phyloP scores from a whole-genome alignment of 1,139 yeast species.

The Saccharomyces hybrid region DNA sequence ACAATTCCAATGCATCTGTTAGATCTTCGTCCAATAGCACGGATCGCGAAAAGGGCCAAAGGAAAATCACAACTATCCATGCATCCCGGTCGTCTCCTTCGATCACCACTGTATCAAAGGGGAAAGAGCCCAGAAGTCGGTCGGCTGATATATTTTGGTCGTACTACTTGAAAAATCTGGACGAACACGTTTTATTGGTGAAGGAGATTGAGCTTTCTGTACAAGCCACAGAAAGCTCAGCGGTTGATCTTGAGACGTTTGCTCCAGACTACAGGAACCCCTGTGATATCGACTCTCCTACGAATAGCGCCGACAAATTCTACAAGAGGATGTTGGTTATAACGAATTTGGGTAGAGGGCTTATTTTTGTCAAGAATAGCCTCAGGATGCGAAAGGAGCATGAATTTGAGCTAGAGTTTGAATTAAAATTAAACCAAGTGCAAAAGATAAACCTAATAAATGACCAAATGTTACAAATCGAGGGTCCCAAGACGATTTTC shows the following conservation, averaged over 20 bases:
- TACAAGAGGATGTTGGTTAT: background rate
- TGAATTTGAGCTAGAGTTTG: background rate
- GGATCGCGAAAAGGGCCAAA: background rate
- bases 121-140: background rate
- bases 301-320: background rate
- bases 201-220: background rate
- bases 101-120: background rate
- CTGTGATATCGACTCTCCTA: background rate
- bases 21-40: background rate
- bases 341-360: background rate
- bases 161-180: background rate
- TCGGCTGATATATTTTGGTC: background rate
- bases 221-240: background rate
- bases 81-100: background rate
- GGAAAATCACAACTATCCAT: background rate
- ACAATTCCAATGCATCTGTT: background rate
- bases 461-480: background rate
- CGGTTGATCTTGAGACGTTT: background rate
- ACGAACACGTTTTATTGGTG: background rate
- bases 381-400: background rate
- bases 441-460: background rate
- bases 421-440: background rate
- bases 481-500: background rate
- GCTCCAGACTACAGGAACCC: background rate
- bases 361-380: background rate